Evolutionary conservation across 192 early-diverging fungal genomes (phyloP).

Genomic region (Dissophora ornata): DNA sequence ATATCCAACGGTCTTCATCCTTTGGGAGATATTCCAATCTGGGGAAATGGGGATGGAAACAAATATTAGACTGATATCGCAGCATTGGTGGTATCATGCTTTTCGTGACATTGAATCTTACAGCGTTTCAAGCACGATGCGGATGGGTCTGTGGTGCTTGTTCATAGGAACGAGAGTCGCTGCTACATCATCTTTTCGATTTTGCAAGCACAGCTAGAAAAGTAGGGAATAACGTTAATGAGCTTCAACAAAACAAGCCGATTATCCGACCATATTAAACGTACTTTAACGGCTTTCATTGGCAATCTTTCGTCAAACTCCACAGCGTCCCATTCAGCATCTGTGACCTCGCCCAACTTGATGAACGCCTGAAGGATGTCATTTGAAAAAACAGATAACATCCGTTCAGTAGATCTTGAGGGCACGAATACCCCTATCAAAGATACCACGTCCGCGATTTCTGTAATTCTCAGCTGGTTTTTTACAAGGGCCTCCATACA

Average conservation of each 20-base stretch:
- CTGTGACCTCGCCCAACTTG: conserved; percentile 14
- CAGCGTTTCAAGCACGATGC: conserved; percentile 21
- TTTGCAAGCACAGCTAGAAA: conserved; percentile 18
- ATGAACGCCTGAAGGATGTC: conserved; percentile 14
- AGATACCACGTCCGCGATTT: conserved; percentile 22
- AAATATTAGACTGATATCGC: conserved; percentile 4
- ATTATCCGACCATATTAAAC: conserved; percentile 1
- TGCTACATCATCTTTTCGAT: conserved; percentile 19
- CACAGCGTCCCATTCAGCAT: conserved; percentile 25
- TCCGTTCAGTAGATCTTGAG: conserved; percentile 18
- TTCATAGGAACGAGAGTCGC: conserved; percentile 16
- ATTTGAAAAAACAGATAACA: conserved; percentile 20
- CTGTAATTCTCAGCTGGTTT: conserved; percentile 13
- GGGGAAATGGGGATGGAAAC: background rate
- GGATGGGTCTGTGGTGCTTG: conserved; percentile 11
- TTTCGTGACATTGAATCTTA: conserved; percentile 5
- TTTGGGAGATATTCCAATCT: conserved; percentile 28
- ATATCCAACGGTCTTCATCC: conserved; percentile 22
- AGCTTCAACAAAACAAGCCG: conserved; percentile 3
- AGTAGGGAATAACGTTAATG: conserved; percentile 6
- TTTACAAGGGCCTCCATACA: conserved; percentile 19
- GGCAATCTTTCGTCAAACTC: conserved; percentile 19
- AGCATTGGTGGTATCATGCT: background rate
- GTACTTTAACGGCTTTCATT: conserved; percentile 25
- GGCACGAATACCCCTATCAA: conserved; percentile 19